Conservation (phyloP, 2,329 filamentous ascomycete genomes). For the Pseudopyricularia javanii region DNA sequence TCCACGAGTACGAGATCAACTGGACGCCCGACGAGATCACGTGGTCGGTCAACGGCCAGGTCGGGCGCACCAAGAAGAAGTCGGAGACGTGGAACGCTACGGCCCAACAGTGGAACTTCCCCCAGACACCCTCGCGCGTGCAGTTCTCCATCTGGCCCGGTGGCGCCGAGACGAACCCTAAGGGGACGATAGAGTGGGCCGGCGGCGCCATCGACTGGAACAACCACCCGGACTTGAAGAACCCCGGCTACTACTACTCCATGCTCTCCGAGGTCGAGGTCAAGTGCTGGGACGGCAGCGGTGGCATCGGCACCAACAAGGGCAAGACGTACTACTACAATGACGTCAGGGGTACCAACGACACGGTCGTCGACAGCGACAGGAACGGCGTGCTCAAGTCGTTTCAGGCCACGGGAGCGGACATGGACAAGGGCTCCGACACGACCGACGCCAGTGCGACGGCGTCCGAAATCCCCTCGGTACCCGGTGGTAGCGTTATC, state of each 20-base stretch:
- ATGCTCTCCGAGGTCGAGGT: conserved; percentile 67
- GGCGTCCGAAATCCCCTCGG: not conserved
- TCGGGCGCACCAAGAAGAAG: conserved; percentile 62
- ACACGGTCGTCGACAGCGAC: conserved; percentile 64
- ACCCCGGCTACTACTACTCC: conserved; percentile 80
- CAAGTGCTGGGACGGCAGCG: conserved; percentile 63
- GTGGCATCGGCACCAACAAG: conserved; percentile 52
- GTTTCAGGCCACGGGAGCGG: conserved; percentile 66
- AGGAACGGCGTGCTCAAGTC: conserved; percentile 67
- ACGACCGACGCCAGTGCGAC: conserved; percentile 5
- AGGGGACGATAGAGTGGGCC: conserved; percentile 84
- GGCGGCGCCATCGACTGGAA: conserved; percentile 86
- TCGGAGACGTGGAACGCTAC: conserved; percentile 79
- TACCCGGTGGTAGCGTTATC: conserved; percentile 17
- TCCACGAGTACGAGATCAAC: conserved; percentile 84
- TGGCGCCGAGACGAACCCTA: conserved; percentile 62
- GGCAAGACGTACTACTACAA: conserved; percentile 68
- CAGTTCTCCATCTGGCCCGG: conserved; percentile 96
- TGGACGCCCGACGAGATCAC: conserved; percentile 81
- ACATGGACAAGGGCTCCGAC: conserved; percentile 43
- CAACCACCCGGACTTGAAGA: conserved; percentile 59
- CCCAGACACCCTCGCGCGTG: conserved; percentile 81
- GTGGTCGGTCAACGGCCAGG: conserved; percentile 77
- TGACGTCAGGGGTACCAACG: conserved; percentile 52
- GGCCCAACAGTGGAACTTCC: conserved; percentile 70